Base-by-base conservation (phyloP, 2,329 filamentous ascomycete species). In the Colletotrichum karsti region DNA sequence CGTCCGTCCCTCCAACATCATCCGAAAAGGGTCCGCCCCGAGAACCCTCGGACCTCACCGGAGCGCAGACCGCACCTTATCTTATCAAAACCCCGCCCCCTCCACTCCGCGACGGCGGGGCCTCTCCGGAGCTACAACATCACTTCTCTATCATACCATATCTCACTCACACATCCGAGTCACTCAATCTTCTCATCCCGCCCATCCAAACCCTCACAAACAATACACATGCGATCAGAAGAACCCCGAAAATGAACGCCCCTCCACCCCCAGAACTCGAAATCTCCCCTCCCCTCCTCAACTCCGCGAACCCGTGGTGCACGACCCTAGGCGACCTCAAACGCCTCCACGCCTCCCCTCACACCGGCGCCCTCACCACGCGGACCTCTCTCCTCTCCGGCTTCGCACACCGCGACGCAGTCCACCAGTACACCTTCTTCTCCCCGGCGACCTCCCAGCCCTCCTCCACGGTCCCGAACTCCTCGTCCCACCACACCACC, bases 271-370 rank as follows among this genome's bases (percentile, higher is more conserved):
- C 70, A 1, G 58, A 68, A 70, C 76, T 92, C 9, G 56, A 72
- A 7, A 88, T 94, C 67, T 72, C 82, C 46, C 91, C 91, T 1
- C 91, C 91, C 0, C 82, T 95, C 7, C 82, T 94, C 71, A 95
- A 95, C 79, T 92, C 92, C 1, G 88, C 93, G 30, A 91, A 88
- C 55, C 92, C 92, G 0, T 94, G 92, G 92, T 92, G 92, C 26
- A 93, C 91, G 0, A 88, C 86, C 3, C 77, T 86, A 5, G 82
- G 85, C 5, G 88, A 94, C 70, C 85, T 95, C 4, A 77, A 81
- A 41, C 78, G 79, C 2, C 86, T 95, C 7, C 92, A 92, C 74
- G 76, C 81, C 30, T 90, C 84, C 55, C 82, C 86, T 0, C 81
- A 87, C 59, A 94, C 90, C 0, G 93, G 93, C 67, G 92, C 92